Base-by-base conservation (phyloP, 2,329 filamentous ascomycete genomes). In the Xylariaceae sp. region DNA sequence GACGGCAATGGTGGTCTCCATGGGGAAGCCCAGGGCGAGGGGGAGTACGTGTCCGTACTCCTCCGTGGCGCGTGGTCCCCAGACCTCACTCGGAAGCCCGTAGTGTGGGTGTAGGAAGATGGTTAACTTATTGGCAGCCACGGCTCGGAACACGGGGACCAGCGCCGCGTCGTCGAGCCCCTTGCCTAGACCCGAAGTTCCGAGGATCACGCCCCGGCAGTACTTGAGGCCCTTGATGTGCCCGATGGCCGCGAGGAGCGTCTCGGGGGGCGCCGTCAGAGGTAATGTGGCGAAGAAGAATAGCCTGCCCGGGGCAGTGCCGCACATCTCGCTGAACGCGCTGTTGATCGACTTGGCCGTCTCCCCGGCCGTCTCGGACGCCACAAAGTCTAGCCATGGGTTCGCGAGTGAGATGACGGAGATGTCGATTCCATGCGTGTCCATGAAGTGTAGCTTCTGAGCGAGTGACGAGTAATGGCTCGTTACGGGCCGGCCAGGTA, bases 41-140 rank as follows among this genome's bases (percentile, higher is more conserved):
- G 92, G 90, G 2, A 97, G 80, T 1, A 96, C 92, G 71, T 96
- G 93, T 0, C 93, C 93, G 70, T 96, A 96, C 58, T 88, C 87
- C 19, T 77, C 79, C 36, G 73, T 78, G 0, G 84, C 85, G 6
- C 88, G 79, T 0, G 90, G 84, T 0, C 93, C 93, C 76, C 90
- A 96, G 3, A 96, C 91, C 7, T 86, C 83, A 57, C 84, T 83
- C 0, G 92, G 92, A 2, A 97, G 82, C 1, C 93, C 93, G 71
- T 97, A 96, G 74, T 97, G 93, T 24, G 93, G 93, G 74, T 97
- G 93, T 48, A 97, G 74, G 76, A 97, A 97, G 45, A 96, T 79
- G 21, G 90, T 78, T 29, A 91, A 78, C 6, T 79, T 73, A 0
- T 84, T 83, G 36, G 83, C 81, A 37, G 91, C 85, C 1, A 97